Evolutionary conservation across 495 filamentous ascomycete genomes (phyloP), one percentile per base, ranked within the genome.

Genomic region (Darksidea phi): DNA sequence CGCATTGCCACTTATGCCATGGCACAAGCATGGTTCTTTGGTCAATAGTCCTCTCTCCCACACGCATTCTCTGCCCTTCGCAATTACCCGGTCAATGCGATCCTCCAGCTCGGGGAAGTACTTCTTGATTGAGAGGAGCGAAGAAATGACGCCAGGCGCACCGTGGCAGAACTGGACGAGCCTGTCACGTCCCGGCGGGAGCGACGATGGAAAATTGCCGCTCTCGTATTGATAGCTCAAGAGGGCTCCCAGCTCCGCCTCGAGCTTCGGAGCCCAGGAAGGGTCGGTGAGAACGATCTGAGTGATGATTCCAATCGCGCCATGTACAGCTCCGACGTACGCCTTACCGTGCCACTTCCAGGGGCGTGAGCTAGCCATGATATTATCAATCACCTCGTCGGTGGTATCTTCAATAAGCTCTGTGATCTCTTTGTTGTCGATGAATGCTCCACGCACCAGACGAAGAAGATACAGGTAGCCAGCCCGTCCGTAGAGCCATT

Each of bases 161-260:
- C 85, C 85, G 64, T 87, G 85, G 67, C 85, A 87, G 67, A 86
- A 81, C 71, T 87, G 85, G 2, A 87, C 83, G 1, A 86, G 74
- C 0, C 72, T 54, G 47, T 80, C 78, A 18, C 69, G 71, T 25
- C 74, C 76, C 13, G 73, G 69, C 32, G 75, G 75, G n/a, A 77
- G 67, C 11, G 63, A 69, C 41, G 67, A 70, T 15, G 75, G 75
- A 53, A 75, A 77, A 53, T 77, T 77, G 23, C 75, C 75, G 57
- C 70, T 72, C 10, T 73, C 71, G 62, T 69, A 76, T 51, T 77
- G 75, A 50, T 77, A 77, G 36, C 71, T 72, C 1, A 88, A 66
- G 10, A 86, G 60, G 10, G 70, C 59, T 5, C 66, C 67, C 0
- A 87, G 56, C n/a, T 77, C 63, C 6, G 69, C 62, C 57, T 79